Conservation (phyloP, 805 yeast species). For the Candida xyloterini region DNA sequence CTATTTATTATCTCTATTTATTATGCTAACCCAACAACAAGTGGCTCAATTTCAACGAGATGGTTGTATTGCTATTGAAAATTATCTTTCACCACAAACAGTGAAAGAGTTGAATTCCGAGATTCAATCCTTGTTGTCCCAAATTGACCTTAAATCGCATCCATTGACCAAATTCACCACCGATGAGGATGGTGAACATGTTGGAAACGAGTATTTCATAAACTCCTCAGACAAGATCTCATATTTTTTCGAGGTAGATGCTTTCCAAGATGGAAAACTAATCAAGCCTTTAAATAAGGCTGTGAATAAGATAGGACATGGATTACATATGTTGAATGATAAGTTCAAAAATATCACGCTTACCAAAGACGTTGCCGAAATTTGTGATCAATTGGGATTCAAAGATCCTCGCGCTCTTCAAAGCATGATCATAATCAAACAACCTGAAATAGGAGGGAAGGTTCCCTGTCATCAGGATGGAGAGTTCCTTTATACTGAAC, state of each 20-base stretch:
- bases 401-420: slow-evolving; percentile 71
- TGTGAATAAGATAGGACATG: slow-evolving; percentile 79
- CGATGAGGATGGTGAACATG: slow-evolving; percentile 46
- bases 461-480: slow-evolving; percentile 82
- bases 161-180: slow-evolving; percentile 74
- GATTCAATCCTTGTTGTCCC: slow-evolving; percentile 43
- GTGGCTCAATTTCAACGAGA: slow-evolving; percentile 45
- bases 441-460: slow-evolving; percentile 67
- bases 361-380: slow-evolving; percentile 44
- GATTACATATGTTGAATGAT: slow-evolving; percentile 56
- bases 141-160: slow-evolving; percentile 53
- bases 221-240: slow-evolving; percentile 66
- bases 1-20: neutral
- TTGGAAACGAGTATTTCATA: slow-evolving; percentile 72
- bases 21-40: slow-evolving; percentile 44
- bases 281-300: slow-evolving; percentile 51
- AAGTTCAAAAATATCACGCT: slow-evolving; percentile 51
- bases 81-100: slow-evolving; percentile 46
- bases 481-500: slow-evolving; percentile 67
- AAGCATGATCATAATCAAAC: slow-evolving; percentile 77
- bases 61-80: slow-evolving; percentile 61
- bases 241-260: slow-evolving; percentile 70
- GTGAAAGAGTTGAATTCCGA: slow-evolving; percentile 40
- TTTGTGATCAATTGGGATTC: slow-evolving; percentile 52
- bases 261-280: slow-evolving; percentile 53